Base-by-base conservation (phyloP, 768 basidiomycete genomes). In the Lactarius hatsudake region DNA sequence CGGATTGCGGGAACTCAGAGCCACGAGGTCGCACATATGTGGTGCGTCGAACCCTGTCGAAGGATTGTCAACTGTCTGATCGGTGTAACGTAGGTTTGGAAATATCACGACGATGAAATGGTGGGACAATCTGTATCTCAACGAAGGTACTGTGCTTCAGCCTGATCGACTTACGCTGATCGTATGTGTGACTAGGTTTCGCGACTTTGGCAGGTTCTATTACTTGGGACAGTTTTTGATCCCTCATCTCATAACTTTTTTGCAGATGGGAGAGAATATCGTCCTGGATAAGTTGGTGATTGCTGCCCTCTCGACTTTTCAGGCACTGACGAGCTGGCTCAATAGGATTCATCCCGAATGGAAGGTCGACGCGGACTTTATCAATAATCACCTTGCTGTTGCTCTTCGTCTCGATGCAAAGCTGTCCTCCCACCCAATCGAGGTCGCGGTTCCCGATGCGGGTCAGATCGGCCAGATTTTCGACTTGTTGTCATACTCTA, bases 91-190 rank as follows among this genome's bases (percentile, higher is more conserved):
- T 48, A 81, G 92, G 93, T 96, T 96, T 72, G 95, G 94, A 30
- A 89, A 96, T 74, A 90, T 97, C 72, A 90, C 92, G 7, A 96
- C 94, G 0, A 95, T 96, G 94, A 86, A 86, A 72, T 94, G 93
- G 92, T 94, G 92, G 91, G 86, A 91, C 68, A 88, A 91, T 75
- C 81, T 93, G 58, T 91, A 91, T 76, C 78, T 92, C 65, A 92
- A 91, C 69, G 90, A 92, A 84, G 89, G 87, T 85, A 93, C 94
- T 34, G 23, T 10, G 15, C 34, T 59, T 62, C 34, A 20, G 9
- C 40, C 32, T 32, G 32, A 48, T 48, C 1, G 9, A 23, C 56
- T 30, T 32, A 43, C 51, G 67, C 68, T 67, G 38, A 69, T 58
- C 45, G 55, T 48, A 26, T 15, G 5, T 63, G 32, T 71, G 89